Base-by-base conservation (phyloP, 148 eudicot species). In the Vaccinium macrocarpon region DNA sequence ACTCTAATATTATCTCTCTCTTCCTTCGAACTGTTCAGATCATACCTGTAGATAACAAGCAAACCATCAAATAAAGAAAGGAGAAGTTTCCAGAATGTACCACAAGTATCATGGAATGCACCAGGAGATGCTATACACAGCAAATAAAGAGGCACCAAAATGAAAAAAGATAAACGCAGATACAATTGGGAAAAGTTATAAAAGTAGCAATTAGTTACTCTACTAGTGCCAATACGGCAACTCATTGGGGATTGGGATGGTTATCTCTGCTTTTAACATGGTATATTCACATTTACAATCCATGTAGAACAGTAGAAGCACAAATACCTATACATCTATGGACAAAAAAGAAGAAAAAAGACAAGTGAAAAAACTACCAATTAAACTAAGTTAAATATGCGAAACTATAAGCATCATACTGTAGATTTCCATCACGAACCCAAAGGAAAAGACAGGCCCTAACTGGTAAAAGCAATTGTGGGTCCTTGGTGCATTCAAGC, bases 21-120 rank as follows among this genome's bases (percentile, higher is more conserved):
- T 73, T 89, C 90, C 62, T 87, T 86, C 6, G 93, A 83, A 62
- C 93, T 92, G 53, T 82, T 85, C 83, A 92, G 55, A 32, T 91
- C 92, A 83, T 91, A 92, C 59, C 94, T 92, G 92, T n/a, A 64
- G 27, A 52, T 38, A 27, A 66, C 62, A 79, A 71, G 21, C 38
- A 62, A 55, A 46, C 23, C 2, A 64, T 85, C 79, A 79, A 81
- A 8, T 50, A 8, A 50, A 38, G 7, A 27, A 55, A 83, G 27
- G 27, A 74, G 38, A 83, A 46, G 35, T 18, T 21, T 59, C 6
- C 14, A 70, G 66, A 61, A 42, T 42, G 46, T 42, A 42, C 46
- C 46, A 5, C 6, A 3, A 42, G 38, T 42, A 42, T 42, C 46
- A 42, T 42, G 62, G 13, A 27, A 52, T 49, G 75, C 80, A 84